A percentile compares a stretch with the other conserved stretches of the same genome.
These are phyloP conservation scores for Fusarium liriodendri DNA, from an alignment of 2,329 filamentous ascomycete genomes.

Conservation along the genomic window DNA sequence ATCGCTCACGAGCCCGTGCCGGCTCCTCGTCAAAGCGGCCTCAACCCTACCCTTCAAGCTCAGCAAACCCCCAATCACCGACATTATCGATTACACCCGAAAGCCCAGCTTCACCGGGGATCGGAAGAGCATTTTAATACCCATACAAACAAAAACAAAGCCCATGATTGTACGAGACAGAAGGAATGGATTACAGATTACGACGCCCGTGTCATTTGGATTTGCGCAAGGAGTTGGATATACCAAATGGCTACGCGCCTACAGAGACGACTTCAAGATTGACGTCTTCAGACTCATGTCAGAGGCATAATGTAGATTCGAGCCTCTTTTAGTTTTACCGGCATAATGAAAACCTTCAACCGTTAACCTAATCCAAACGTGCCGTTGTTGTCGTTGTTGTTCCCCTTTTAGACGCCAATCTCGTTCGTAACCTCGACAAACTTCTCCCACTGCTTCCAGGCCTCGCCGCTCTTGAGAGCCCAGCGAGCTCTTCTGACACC, in stretches of 20 bases:
- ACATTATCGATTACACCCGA: constrained; percentile 17
- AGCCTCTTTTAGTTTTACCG: constrained; percentile 3
- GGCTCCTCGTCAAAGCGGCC: constrained; percentile 25
- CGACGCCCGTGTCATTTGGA: background rate
- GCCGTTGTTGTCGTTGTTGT: background rate
- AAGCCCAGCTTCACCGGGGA: constrained; percentile 17
- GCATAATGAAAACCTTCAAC: background rate
- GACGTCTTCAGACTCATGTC: background rate
- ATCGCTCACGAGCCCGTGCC: constrained; percentile 25
- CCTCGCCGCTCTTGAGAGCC: constrained; percentile 87
- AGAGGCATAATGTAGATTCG: constrained; percentile 5
- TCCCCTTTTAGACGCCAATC: constrained; percentile 43
- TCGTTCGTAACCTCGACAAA: constrained; percentile 87
- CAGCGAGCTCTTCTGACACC: constrained; percentile 88
- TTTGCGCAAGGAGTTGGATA: constrained; percentile 18
- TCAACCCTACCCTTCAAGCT: constrained; percentile 24
- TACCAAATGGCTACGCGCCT: constrained; percentile 15
- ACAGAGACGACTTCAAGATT: background rate
- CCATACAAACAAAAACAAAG: background rate
- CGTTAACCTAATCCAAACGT: background rate
- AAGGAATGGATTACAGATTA: constrained; percentile 5
- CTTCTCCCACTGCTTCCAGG: constrained; percentile 82
- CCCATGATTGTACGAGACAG: background rate
- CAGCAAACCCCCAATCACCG: constrained; percentile 29
- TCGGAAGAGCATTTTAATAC: constrained; percentile 27